These are phyloP conservation scores for Viola odorata DNA, from an alignment of 345 rosid species.

Conservation along the genomic window DNA sequence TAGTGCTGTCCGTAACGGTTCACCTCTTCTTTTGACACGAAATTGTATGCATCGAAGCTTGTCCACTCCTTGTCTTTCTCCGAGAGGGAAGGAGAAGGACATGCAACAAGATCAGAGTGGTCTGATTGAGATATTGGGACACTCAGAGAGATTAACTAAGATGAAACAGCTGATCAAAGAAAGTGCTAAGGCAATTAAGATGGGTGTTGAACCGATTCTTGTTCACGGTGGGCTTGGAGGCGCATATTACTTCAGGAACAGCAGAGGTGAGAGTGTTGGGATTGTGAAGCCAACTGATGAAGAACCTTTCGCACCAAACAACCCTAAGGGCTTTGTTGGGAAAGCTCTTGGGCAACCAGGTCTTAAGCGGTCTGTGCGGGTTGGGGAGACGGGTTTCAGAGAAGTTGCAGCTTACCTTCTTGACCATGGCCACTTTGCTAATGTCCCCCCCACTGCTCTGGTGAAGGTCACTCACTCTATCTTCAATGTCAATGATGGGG, in stretches of 20 bases:
- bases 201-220: constrained; percentile 76
- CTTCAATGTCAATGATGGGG: constrained; percentile 80
- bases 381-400: constrained; percentile 93
- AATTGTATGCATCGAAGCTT: constrained; percentile 82
- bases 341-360: constrained; percentile 98
- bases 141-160: constrained; percentile 42
- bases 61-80: constrained; percentile 97
- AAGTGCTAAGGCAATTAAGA: constrained; percentile 72
- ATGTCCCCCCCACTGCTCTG: constrained; percentile 90
- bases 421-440: constrained; percentile 70
- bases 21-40: constrained; percentile 80
- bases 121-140: constrained; percentile 84
- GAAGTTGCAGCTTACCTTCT: constrained; percentile 99
- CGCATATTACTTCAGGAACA: constrained; percentile 80
- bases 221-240: constrained; percentile 93
- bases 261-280: constrained; percentile 66
- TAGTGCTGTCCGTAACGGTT: constrained; percentile 79
- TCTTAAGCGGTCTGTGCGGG: constrained; percentile 88
- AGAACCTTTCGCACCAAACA: constrained; percentile 99
- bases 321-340: constrained; percentile 96
- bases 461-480: constrained; percentile 93
- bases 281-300: constrained; percentile 98
- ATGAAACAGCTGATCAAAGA: constrained; percentile 57
- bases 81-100: constrained; percentile 60
- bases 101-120: constrained; percentile 81